These are phyloP conservation scores for Fusarium armeniacum DNA, from an alignment of 2,329 filamentous ascomycete genomes.

Conservation along the genomic window DNA sequence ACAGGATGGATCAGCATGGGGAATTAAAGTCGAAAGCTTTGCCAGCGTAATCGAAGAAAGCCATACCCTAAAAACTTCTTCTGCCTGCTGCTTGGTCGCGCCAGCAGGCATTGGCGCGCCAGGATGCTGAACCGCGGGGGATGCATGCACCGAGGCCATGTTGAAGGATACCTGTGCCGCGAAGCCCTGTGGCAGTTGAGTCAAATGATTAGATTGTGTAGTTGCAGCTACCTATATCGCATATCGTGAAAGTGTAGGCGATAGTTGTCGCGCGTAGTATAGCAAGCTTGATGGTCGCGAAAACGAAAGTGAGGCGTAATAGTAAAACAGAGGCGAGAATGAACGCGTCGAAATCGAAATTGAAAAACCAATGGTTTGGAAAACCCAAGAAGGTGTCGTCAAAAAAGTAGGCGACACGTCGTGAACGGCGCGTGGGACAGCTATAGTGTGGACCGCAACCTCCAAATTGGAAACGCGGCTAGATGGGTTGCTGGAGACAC, in stretches of 20 bases:
- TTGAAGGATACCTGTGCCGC: conserved; percentile 52
- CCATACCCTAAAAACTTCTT: conserved; percentile 78
- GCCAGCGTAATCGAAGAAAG: conserved; percentile 11
- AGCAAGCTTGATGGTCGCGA: conserved; percentile 46
- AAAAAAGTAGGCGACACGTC: conserved; percentile 47
- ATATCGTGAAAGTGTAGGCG: conserved; percentile 55
- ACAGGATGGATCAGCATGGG: conserved; percentile 41
- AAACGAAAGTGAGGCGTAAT: conserved; percentile 38
- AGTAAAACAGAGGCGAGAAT: conserved; percentile 38
- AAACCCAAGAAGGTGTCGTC: conserved; percentile 39
- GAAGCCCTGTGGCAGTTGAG: conserved; percentile 44
- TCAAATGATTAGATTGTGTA: conserved; percentile 46
- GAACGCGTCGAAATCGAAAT: conserved; percentile 50
- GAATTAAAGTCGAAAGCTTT: background rate
- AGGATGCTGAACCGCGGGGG: conserved; percentile 76
- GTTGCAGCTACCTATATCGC: conserved; percentile 53
- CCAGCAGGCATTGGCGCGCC: conserved; percentile 73
- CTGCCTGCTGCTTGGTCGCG: conserved; percentile 81
- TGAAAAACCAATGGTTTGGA: conserved; percentile 33
- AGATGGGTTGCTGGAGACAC: conserved; percentile 37
- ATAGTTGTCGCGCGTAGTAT: conserved; percentile 45
- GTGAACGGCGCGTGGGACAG: conserved; percentile 49
- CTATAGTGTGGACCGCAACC: conserved; percentile 41
- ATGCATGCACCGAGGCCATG: conserved; percentile 86
- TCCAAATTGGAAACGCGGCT: conserved; percentile 46